phyloP scores from a whole-genome alignment of 2,329 filamentous ascomycete species.

The Arthrobotrys musiformis region DNA sequence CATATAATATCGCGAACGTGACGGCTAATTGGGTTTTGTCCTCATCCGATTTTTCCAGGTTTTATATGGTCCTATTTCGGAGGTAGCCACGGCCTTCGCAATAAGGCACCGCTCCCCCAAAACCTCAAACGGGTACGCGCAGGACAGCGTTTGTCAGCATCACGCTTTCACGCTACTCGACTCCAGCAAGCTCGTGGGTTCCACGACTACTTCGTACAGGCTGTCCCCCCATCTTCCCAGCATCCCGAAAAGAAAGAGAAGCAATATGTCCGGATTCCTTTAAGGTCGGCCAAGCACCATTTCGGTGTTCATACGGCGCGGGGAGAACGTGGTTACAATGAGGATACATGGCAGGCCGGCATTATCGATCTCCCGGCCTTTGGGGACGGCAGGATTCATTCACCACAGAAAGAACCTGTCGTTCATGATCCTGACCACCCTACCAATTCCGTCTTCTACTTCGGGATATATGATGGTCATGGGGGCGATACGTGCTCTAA shows the following conservation, averaged over 20 bases:
- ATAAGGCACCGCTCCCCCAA: constrained; percentile 13
- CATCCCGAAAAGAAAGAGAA: constrained; percentile 73
- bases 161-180: constrained; percentile 43
- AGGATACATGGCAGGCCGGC: constrained; percentile 92
- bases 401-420: constrained; percentile 10
- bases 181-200: constrained; percentile 68
- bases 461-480: constrained; percentile 95
- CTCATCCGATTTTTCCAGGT: constrained; percentile 17
- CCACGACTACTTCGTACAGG: constrained; percentile 96
- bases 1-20: background rate
- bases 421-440: constrained; percentile 38
- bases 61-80: constrained; percentile 56
- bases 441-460: constrained; percentile 77
- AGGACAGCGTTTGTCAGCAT: constrained; percentile 31
- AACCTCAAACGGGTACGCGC: constrained; percentile 39
- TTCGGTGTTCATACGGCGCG: constrained; percentile 83
- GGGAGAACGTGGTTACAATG: constrained; percentile 87
- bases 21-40: constrained; percentile 14
- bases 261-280: constrained; percentile 92
- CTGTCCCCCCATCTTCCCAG: constrained; percentile 89
- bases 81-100: constrained; percentile 29
- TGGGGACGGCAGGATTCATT: constrained; percentile 62
- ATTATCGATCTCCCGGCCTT: constrained; percentile 94
- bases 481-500: constrained; percentile 88
- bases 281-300: constrained; percentile 94